These are phyloP conservation scores for Hypoxylon sp. DNA, from an alignment of 2,329 filamentous ascomycete genomes.

Conservation along the genomic window DNA sequence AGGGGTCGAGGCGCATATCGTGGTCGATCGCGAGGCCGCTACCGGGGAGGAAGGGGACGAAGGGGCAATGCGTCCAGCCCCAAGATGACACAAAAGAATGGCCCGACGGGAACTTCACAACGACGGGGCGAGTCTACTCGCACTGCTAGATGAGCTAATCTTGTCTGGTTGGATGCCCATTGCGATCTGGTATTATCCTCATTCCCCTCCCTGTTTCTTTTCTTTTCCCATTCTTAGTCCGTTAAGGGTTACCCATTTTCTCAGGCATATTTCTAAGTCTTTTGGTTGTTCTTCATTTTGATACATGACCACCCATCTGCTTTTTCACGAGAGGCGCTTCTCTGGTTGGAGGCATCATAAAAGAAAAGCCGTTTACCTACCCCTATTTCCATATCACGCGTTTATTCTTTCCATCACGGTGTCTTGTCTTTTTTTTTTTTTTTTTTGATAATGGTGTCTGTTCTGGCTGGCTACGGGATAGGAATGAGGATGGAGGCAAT, in stretches of 20 bases:
- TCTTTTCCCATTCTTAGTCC: constrained; percentile 4
- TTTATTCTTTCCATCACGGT: constrained; percentile 18
- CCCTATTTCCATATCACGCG: constrained; percentile 13
- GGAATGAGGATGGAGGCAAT: constrained; percentile 1
- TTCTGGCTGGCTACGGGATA: constrained; percentile 5
- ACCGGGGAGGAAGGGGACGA: constrained; percentile 40
- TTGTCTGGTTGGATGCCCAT: background rate
- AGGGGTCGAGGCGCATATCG: constrained; percentile 36
- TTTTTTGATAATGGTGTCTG: constrained; percentile 15
- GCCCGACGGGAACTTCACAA: constrained; percentile 2
- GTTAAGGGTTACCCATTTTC: constrained; percentile 11
- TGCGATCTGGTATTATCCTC: constrained; percentile 1
- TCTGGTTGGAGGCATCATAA: constrained; percentile 14
- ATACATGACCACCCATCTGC: constrained; percentile 5
- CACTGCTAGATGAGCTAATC: constrained; percentile 10
- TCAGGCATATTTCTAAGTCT: constrained; percentile 9
- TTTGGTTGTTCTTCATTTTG: constrained; percentile 18
- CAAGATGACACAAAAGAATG: constrained; percentile 24
- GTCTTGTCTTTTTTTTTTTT: too few species aligned
- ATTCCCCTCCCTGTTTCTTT: constrained; percentile 11
- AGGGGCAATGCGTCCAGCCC: constrained; percentile 32
- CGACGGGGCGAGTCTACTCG: constrained; percentile 10
- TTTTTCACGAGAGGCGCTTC: constrained; percentile 8
- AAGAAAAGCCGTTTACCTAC: constrained; percentile 4
- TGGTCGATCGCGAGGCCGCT: constrained; percentile 38